Evolutionary conservation across 768 basidiomycete genomes (phyloP), one percentile per base, ranked within the genome.

Genomic region (Suillus cothurnatus): DNA sequence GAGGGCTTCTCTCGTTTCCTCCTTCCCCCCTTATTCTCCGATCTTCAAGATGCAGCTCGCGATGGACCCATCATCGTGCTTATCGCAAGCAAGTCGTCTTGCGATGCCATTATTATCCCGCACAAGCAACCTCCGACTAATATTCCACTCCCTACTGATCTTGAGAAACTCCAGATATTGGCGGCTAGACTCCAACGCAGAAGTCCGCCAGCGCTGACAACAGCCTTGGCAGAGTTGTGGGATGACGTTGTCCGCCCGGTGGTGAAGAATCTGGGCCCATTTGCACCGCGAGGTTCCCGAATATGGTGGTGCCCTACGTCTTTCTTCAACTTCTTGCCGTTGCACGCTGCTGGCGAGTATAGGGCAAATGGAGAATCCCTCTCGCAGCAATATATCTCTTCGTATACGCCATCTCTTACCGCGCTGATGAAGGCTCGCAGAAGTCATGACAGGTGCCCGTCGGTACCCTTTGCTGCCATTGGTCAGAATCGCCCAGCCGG

Each of bases 371-470:
- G 47, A 0, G 4, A 47, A 5, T 47, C 2, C n/a, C 47, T 47
- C 23, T 47, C 12, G 0, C n/a, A 23, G n/a, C n/a, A 5, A 0
- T 47, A 47, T 2, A 14, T 23, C 4, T 47, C 47, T 47, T 47
- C 58, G 57, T 61, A 39, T 50, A 66, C 55, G 62, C 60, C 49
- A 32, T 68, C 49, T 11, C 52, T 49, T 23, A 23, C n/a, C 12
- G 23, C 47, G 5, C 23, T 49, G 5, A 23, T 49, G 2, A 49
- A 4, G 26, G 67, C 71, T 64, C 58, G 64, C 36, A 60, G 19
- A 26, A n/a, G n/a, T n/a, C 31, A 34, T 19, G 31, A 19, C 7
- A 52, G 14, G 6, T 64, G 32, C 21, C 1, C 2, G 2, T 34
- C 58, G 3, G 28, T 41, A 15, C 6, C 23, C 1, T 66, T 66